Conservation (phyloP, 805 yeast species). For the Suhomyces sp. region DNA sequence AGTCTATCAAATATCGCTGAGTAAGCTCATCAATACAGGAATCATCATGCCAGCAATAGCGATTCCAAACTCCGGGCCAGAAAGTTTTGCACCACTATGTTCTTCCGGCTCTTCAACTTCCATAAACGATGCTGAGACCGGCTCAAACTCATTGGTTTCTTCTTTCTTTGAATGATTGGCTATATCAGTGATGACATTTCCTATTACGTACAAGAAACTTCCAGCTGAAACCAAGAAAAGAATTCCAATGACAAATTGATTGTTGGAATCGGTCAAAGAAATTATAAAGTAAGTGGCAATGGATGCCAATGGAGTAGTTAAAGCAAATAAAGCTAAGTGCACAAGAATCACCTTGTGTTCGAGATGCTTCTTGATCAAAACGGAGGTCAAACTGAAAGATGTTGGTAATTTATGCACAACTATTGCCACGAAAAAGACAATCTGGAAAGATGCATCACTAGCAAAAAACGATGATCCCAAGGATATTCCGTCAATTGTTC, state of each 20-base stretch:
- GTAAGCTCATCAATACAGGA: constrained; percentile 24
- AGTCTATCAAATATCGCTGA: constrained; percentile 12
- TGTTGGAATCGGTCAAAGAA: constrained; percentile 23
- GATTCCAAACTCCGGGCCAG: constrained; percentile 13
- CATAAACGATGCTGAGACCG: constrained; percentile 2
- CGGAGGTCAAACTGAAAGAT: constrained; percentile 60
- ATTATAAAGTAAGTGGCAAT: constrained; percentile 45
- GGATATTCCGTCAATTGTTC: constrained; percentile 71
- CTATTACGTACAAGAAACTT: constrained; percentile 67
- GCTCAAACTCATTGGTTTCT: constrained; percentile 3
- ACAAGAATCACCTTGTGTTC: constrained; percentile 30
- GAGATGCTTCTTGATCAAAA: constrained; percentile 44
- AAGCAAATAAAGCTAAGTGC: constrained; percentile 53
- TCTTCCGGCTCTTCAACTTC: constrained; percentile 3
- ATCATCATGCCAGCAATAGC: constrained; percentile 25
- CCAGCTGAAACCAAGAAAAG: constrained; percentile 67
- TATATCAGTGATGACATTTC: constrained; percentile 53
- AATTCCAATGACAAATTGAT: constrained; percentile 47
- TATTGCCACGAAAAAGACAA: constrained; percentile 56
- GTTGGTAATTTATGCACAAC: constrained; percentile 75
- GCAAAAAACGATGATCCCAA: constrained; percentile 56
- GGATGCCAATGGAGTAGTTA: constrained; percentile 62
- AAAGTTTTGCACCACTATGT: constrained; percentile 5
- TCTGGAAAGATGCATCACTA: constrained; percentile 34
- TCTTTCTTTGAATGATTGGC: background rate